A percentile compares a stretch with the other conserved stretches of the same genome.
phyloP scores from a whole-genome alignment of 2,329 filamentous ascomycete species.

The Kalaharituber pfeilii region DNA sequence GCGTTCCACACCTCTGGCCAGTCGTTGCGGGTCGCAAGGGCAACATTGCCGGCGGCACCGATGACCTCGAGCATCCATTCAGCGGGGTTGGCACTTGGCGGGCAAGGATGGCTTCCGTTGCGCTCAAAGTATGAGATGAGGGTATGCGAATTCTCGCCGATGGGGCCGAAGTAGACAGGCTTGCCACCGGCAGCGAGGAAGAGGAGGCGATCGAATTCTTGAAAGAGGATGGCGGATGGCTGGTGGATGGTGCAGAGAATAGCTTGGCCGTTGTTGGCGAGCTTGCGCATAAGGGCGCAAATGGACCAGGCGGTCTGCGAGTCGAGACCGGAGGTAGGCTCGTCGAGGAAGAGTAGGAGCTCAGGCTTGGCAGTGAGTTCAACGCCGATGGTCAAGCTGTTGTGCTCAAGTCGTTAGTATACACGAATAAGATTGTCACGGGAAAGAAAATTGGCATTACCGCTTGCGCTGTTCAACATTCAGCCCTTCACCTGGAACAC shows the following conservation, averaged over 20 bases:
- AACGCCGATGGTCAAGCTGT: conserved; percentile 86
- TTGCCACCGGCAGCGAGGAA: conserved; percentile 59
- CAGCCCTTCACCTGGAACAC: conserved; percentile 72
- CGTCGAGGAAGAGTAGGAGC: conserved; percentile 78
- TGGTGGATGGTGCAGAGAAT: conserved; percentile 97
- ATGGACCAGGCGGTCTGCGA: conserved; percentile 90
- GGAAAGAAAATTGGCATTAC: neutral
- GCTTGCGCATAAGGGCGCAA: conserved; percentile 68
- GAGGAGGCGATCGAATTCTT: conserved; percentile 68
- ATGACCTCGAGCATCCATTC: conserved; percentile 57
- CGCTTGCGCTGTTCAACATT: conserved; percentile 49
- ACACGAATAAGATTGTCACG: neutral
- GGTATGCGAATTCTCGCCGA: conserved; percentile 51
- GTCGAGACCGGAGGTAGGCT: conserved; percentile 87
- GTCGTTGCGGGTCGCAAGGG: conserved; percentile 24
- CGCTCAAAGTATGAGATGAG: conserved; percentile 61
- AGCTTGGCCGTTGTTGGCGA: conserved; percentile 75
- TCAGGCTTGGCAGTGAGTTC: conserved; percentile 85
- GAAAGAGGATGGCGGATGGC: conserved; percentile 87
- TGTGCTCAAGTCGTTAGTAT: conserved; percentile 38
- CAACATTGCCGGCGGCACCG: conserved; percentile 35
- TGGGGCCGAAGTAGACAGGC: conserved; percentile 67
- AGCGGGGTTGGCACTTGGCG: conserved; percentile 54
- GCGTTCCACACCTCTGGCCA: conserved; percentile 35
- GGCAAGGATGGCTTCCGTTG: conserved; percentile 49